Evolutionary conservation across 495 filamentous ascomycete species (phyloP).

Genomic region (Cercophora sp.): DNA sequence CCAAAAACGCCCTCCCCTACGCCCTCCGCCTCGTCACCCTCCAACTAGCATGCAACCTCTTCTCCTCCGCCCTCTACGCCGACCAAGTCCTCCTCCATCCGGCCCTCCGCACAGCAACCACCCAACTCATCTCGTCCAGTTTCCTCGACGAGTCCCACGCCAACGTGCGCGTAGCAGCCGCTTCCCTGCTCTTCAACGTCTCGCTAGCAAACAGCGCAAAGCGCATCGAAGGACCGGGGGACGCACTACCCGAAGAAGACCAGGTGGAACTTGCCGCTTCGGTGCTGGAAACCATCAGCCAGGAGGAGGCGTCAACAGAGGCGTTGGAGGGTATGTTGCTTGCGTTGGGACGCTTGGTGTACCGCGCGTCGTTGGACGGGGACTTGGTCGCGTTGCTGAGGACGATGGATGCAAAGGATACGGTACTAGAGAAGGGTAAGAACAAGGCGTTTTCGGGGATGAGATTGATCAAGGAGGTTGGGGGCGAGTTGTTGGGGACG

Average conservation of each 20-base stretch:
- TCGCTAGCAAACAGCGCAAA: slow-evolving; percentile 63
- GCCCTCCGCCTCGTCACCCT: slow-evolving; percentile 76
- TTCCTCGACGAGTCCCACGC: slow-evolving; percentile 52
- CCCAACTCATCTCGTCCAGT: slow-evolving; percentile 47
- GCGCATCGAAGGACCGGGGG: slow-evolving; percentile 53
- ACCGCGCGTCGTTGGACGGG: slow-evolving; percentile 62
- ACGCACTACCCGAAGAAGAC: slow-evolving; percentile 60
- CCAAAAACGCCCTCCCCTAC: slow-evolving; percentile 64
- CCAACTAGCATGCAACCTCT: slow-evolving; percentile 58
- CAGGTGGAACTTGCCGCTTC: slow-evolving; percentile 77
- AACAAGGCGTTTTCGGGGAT: slow-evolving; percentile 50
- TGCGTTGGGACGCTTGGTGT: slow-evolving; percentile 69
- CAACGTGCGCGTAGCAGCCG: slow-evolving; percentile 66
- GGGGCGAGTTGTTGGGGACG: slow-evolving; percentile 36
- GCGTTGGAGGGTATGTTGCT: slow-evolving; percentile 67
- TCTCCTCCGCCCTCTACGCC: slow-evolving; percentile 57
- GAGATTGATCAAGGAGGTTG: slow-evolving; percentile 58
- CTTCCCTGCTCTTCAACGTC: slow-evolving; percentile 81
- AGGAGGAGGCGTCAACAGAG: slow-evolving; percentile 64
- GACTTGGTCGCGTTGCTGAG: slow-evolving; percentile 71
- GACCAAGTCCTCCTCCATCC: slow-evolving; percentile 36
- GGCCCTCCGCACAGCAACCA: slow-evolving; percentile 36
- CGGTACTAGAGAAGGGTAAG: slow-evolving; percentile 52
- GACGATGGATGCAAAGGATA: slow-evolving; percentile 63
- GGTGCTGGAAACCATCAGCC: slow-evolving; percentile 67